phyloP scores from a whole-genome alignment of 257 asterid species.

The Jacaranda mimosifolia region DNA sequence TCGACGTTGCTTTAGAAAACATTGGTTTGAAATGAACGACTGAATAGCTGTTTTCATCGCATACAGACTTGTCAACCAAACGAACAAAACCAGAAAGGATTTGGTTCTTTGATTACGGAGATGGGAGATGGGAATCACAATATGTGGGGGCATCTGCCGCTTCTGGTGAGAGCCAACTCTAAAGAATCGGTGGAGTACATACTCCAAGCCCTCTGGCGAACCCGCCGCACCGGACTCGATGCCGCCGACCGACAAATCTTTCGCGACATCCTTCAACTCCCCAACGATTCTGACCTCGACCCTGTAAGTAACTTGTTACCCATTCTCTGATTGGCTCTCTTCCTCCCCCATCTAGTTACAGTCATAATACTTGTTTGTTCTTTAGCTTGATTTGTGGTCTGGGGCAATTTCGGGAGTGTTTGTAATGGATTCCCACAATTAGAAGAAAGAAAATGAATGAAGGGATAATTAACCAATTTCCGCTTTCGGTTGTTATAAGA shows the following conservation, averaged over 20 bases:
- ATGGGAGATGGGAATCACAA: slow-evolving; percentile 57
- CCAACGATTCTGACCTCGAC: slow-evolving; percentile 69
- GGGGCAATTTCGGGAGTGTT: background rate
- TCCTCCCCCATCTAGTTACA: background rate
- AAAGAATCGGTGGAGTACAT: slow-evolving; percentile 82
- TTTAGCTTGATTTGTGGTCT: background rate
- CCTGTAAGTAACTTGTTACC: slow-evolving; percentile 53
- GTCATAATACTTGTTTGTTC: background rate
- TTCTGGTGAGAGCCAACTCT: slow-evolving; percentile 77
- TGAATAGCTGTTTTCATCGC: background rate
- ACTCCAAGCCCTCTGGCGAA: slow-evolving; percentile 85
- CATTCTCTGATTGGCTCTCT: background rate
- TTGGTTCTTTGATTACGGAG: background rate
- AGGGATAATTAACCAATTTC: background rate
- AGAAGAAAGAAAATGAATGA: background rate
- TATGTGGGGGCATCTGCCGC: slow-evolving; percentile 74
- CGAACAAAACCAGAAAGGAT: background rate
- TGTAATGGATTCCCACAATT: background rate
- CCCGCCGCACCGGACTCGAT: slow-evolving; percentile 84
- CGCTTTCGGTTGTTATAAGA: background rate
- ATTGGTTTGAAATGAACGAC: background rate
- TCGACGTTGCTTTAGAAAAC: too few relatives aligned
- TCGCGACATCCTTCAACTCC: slow-evolving; percentile 74
- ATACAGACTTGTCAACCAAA: background rate
- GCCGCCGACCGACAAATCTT: slow-evolving; percentile 75